Base-by-base conservation (phyloP, 208 protist species). In the Borovskyia barvae region DNA sequence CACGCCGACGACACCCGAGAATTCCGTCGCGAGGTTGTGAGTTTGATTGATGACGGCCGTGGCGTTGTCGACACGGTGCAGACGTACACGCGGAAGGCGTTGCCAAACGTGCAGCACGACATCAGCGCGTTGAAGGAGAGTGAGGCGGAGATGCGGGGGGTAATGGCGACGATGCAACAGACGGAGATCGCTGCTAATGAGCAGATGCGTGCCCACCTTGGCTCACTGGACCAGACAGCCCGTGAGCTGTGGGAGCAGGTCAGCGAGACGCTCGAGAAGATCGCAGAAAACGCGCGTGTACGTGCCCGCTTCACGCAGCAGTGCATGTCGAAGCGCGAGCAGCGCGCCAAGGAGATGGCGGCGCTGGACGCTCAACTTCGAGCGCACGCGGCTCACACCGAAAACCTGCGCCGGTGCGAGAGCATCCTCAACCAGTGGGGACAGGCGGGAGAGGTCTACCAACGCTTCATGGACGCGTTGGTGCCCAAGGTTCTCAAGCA, bases 401-500 rank as follows among this genome's bases (percentile, higher is more conserved):
- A 83, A n/a, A 50, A 68, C 3, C 70, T 89, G n/a, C 45, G 69
- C 19, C 64, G 66, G 41, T 72, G 74, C 65, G 80, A 93, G 54
- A 72, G 82, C 25, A 62, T 66, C n/a, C 64, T 87, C 26, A 36
- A 48, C 33, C 63, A 67, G 22, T 88, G 82, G 83, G 45, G 59
- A 22, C 39, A 74, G 20, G 62, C 53, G 2, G 78, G 83, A 30
- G 71, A 89, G 26, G 42, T 80, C 28, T 95, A 94, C 71, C 53
- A 43, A 22, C 79, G 78, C 57, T 95, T 85, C 62, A 92, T 96
- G 37, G 75, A 96, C 58, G 72, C 77, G 0, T 98, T 92, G 72
- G 90, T 90, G 40, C 86, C 91, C 19, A 93, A 97, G 75, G 71
- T 97, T 64, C 81, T 95, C 26, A 77, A 84, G 52, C 96, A 90